These are phyloP conservation scores for Dalbergia cultrata DNA, from an alignment of 306 rosid genomes.

Conservation along the genomic window DNA sequence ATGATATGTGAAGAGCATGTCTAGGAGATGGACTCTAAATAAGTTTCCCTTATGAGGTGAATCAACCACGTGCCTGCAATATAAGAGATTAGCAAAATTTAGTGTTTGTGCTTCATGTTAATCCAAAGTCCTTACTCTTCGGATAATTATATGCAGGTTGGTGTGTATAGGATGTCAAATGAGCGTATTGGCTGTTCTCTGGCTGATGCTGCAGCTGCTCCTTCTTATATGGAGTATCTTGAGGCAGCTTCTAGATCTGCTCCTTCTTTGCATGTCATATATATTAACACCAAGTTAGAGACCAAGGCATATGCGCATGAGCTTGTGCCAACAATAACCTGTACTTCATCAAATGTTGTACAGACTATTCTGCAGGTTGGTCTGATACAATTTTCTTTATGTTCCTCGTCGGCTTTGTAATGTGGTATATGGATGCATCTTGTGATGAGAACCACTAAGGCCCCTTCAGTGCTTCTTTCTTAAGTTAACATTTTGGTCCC, in stretches of 20 bases:
- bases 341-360: constrained; percentile 97
- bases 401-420: constrained; percentile 18
- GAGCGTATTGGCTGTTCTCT: constrained; percentile 92
- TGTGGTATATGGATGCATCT: constrained; percentile 36
- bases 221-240: constrained; percentile 85
- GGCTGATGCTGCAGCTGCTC: constrained; percentile 93
- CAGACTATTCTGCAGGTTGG: constrained; percentile 92
- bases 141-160: constrained; percentile 69
- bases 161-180: constrained; percentile 89
- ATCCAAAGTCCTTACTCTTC: constrained; percentile 34
- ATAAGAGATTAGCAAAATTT: constrained; percentile 19
- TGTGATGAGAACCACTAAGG: constrained; percentile 21
- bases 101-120: constrained; percentile 19
- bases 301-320: constrained; percentile 97
- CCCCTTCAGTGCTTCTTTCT: constrained; percentile 17
- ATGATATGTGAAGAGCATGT: constrained; percentile 33
- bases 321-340: constrained; percentile 97
- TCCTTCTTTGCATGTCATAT: constrained; percentile 87
- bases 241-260: constrained; percentile 74
- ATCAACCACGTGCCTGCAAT: constrained; percentile 13
- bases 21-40: constrained; percentile 30
- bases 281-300: constrained; percentile 90
- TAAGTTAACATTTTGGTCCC: constrained; percentile 2
- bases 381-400: constrained; percentile 16
- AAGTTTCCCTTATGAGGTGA: background rate